These are phyloP conservation scores for Spongiforma sp. DNA, from an alignment of 1,284 basidiomycete species.

Conservation along the genomic window DNA sequence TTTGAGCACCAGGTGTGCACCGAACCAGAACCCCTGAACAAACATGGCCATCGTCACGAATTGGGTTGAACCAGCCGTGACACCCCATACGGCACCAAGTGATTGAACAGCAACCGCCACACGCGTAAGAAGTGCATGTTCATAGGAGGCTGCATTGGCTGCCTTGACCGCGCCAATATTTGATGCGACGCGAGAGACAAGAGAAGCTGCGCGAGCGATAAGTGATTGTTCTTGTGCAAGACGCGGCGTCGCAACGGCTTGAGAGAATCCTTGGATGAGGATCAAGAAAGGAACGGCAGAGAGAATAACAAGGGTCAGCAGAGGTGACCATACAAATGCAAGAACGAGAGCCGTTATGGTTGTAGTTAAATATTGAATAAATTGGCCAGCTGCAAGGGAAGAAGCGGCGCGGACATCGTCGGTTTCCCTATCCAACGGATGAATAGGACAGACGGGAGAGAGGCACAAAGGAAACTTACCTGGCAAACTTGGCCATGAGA, in stretches of 20 bases:
- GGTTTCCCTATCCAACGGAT: conserved; percentile 71
- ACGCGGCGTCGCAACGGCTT: conserved; percentile 70
- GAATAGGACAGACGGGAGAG: not conserved
- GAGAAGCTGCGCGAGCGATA: conserved; percentile 75
- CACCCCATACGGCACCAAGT: conserved; percentile 78
- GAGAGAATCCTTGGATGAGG: conserved; percentile 77
- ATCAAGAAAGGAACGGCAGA: conserved; percentile 87
- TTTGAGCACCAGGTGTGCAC: conserved; percentile 82
- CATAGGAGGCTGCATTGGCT: conserved; percentile 84
- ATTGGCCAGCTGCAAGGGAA: conserved; percentile 76
- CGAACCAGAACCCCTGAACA: conserved; percentile 97
- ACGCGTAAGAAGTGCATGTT: conserved; percentile 54
- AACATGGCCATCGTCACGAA: conserved; percentile 92
- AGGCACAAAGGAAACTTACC: conserved; percentile 52
- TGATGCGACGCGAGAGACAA: conserved; percentile 79
- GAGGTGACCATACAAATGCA: conserved; percentile 82
- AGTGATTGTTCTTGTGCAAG: conserved; percentile 71
- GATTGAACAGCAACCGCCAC: conserved; percentile 55
- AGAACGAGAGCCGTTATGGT: conserved; percentile 81
- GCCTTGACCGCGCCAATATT: conserved; percentile 95
- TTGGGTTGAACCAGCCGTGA: conserved; percentile 72
- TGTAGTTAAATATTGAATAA: conserved; percentile 85
- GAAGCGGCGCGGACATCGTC: conserved; percentile 91
- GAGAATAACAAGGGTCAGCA: conserved; percentile 91
- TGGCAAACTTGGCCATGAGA: conserved; percentile 92